phyloP scores from a whole-genome alignment of 352 stramenopile species.

The Globisporangium lucens region DNA sequence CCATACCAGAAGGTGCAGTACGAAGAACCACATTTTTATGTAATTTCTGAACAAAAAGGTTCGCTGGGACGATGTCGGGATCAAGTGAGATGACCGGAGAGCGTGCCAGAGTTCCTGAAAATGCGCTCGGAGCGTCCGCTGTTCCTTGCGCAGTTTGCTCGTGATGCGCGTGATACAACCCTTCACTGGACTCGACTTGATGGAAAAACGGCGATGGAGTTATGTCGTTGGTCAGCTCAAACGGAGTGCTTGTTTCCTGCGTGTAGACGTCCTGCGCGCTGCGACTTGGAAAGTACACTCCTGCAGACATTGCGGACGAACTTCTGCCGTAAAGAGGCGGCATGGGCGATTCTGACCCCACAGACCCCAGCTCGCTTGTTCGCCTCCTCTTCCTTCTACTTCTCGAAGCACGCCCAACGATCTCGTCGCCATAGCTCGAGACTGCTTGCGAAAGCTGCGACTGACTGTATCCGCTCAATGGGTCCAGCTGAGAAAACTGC shows the following conservation, averaged over 20 bases:
- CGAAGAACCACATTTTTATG: neutral
- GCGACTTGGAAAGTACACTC: neutral
- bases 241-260: conserved; percentile 11
- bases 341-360: neutral
- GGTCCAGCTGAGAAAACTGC: neutral
- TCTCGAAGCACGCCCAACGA: neutral
- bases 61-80: neutral
- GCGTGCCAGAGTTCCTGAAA: neutral
- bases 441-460: conserved; percentile 6
- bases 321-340: neutral
- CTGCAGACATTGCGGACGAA: neutral
- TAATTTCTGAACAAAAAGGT: neutral
- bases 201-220: conserved; percentile 2
- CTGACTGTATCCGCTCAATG: neutral
- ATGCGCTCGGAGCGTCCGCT: neutral
- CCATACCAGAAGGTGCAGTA: neutral
- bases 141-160: neutral
- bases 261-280: neutral
- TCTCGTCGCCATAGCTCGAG: neutral
- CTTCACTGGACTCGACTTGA: conserved; percentile 1
- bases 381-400: conserved; percentile 6
- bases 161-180: neutral
- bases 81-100: neutral
- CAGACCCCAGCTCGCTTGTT: neutral
- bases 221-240: conserved; percentile 3